phyloP scores from a whole-genome alignment of 2,329 filamentous ascomycete genomes.

The Aureobasidium sp. region DNA sequence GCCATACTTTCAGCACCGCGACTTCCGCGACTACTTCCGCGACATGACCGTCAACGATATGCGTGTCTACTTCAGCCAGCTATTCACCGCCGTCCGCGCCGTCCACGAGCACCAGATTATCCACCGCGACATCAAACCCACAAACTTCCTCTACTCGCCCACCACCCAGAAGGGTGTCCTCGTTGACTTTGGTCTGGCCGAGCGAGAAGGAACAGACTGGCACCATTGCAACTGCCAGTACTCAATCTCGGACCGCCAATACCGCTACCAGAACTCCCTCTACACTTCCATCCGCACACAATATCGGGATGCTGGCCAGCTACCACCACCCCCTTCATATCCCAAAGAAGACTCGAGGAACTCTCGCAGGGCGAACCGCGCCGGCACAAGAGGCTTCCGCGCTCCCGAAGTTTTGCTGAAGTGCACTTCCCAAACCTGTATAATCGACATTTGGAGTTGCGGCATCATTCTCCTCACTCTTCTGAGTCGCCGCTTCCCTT shows the following conservation, averaged over 20 bases:
- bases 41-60: conserved; percentile 82
- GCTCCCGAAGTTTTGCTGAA: conserved; percentile 96
- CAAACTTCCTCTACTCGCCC: conserved; percentile 92
- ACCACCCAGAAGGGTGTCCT: conserved; percentile 73
- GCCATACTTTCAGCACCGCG: conserved; percentile 89
- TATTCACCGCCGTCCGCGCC: conserved; percentile 75
- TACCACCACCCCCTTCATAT: conserved; percentile 51
- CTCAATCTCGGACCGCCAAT: conserved; percentile 51
- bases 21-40: conserved; percentile 91
- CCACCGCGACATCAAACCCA: conserved; percentile 96
- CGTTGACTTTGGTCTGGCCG: conserved; percentile 97
- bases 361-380: conserved; percentile 83
- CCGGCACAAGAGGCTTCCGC: conserved; percentile 89
- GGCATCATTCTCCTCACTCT: conserved; percentile 97
- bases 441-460: conserved; percentile 94
- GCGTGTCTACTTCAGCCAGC: conserved; percentile 76
- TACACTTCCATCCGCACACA: conserved; percentile 36
- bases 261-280: conserved; percentile 46
- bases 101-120: conserved; percentile 79
- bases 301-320: conserved; percentile 19
- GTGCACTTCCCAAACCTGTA: conserved; percentile 83
- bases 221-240: conserved; percentile 79
- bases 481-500: conserved; percentile 84
- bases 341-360: conserved; percentile 84
- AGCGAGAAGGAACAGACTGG: conserved; percentile 61